Percentiles rank a stretch among this genome's conserved stretches.
These are phyloP conservation scores for Emericellopsis atlantica DNA, from an alignment of 2,329 filamentous ascomycete species.

Conservation along the genomic window DNA sequence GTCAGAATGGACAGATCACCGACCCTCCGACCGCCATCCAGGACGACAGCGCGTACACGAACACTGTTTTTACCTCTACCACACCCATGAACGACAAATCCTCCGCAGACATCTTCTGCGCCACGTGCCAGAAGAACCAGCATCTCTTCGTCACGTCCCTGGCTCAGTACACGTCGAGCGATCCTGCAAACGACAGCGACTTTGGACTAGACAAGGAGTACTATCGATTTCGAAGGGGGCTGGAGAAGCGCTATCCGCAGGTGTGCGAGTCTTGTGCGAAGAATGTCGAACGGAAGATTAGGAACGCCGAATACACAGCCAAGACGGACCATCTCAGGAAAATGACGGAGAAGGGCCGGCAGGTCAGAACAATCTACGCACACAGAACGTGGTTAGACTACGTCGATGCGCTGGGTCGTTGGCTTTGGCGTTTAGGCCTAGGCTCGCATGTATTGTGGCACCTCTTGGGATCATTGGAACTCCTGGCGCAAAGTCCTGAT, in stretches of 20 bases:
- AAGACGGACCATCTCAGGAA: conserved; percentile 70
- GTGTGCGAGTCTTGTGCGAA: conserved; percentile 74
- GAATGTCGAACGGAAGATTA: conserved; percentile 56
- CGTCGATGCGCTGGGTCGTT: conserved; percentile 26
- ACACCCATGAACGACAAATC: conserved; percentile 10
- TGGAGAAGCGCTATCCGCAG: conserved; percentile 80
- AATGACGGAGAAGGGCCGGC: conserved; percentile 45
- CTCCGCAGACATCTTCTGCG: conserved; percentile 46
- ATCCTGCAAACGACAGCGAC: conserved; percentile 56
- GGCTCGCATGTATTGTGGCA: conserved; percentile 39
- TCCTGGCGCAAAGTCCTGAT: conserved; percentile 11
- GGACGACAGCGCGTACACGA: conserved; percentile 17
- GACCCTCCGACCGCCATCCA: conserved; percentile 11
- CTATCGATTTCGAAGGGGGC: conserved; percentile 54
- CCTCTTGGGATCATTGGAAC: conserved; percentile 13
- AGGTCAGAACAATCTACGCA: no score
- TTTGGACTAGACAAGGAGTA: conserved; percentile 54
- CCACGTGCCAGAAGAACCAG: conserved; percentile 79
- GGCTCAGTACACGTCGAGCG: conserved; percentile 63
- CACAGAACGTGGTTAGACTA: conserved; percentile 24
- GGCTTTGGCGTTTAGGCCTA: conserved; percentile 35
- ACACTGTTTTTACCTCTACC: conserved; percentile 30
- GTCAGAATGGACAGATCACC: conserved; percentile 13
- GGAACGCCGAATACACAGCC: conserved; percentile 63
- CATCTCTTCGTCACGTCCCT: conserved; percentile 64